Conservation (phyloP, 2,329 filamentous ascomycete species). For the Capronia coronata region DNA sequence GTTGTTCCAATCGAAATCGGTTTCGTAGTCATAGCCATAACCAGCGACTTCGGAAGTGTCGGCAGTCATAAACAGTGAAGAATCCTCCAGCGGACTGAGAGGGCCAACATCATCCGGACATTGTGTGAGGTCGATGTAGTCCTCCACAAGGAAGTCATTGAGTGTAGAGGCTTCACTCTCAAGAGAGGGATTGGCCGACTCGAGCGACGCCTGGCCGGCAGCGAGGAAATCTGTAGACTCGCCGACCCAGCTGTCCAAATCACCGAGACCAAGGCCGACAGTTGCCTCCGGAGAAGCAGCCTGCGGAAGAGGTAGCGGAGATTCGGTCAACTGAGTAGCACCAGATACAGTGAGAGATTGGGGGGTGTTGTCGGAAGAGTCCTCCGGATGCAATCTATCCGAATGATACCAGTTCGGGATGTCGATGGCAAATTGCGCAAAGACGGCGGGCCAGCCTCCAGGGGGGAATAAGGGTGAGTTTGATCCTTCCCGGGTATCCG, state of each 20-base stretch:
- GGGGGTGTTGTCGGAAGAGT: background rate
- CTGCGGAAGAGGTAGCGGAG: background rate
- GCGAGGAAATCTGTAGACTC: background rate
- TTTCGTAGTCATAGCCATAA: too few relatives aligned
- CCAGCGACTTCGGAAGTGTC: background rate
- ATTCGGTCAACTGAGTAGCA: background rate
- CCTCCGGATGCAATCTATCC: background rate
- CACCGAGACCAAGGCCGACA: background rate
- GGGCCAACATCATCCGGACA: background rate
- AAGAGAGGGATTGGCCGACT: background rate
- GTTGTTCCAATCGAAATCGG: background rate
- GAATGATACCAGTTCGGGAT: background rate
- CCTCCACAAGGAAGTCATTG: background rate
- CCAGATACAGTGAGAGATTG: background rate
- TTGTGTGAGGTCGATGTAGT: background rate
- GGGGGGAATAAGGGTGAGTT: background rate
- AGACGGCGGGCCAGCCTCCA: constrained; percentile 3
- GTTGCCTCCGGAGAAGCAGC: background rate
- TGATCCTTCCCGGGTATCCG: constrained; percentile 3
- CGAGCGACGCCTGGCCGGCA: background rate
- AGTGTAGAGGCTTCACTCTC: background rate
- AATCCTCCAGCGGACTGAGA: background rate
- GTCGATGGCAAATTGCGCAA: background rate
- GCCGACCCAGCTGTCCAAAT: background rate
- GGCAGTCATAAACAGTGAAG: background rate